Base-by-base conservation (phyloP, 2,329 filamentous ascomycete genomes). In the Pseudogymnoascus sp. region DNA sequence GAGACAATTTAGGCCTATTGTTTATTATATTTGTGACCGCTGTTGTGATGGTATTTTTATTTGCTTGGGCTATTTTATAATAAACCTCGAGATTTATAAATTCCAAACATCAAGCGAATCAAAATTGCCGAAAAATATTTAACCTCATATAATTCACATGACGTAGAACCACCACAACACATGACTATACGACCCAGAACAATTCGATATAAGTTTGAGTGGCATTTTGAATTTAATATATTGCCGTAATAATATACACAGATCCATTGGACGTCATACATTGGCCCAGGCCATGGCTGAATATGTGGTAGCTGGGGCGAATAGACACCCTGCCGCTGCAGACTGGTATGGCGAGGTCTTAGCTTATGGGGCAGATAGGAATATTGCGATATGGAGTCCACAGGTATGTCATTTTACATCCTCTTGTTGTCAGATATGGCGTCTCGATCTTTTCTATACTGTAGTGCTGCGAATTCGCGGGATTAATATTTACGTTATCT, bases 351-450 rank as follows among this genome's bases (percentile, higher is more conserved):
- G 77, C 18, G 78, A 82, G 67, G 74, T 92, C 50, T 80, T 99
- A 62, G 95, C 92, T 31, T 99, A 91, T 78, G 95, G 95, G 34
- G 89, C 93, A 7, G 91, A 96, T 75, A 87, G 88, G 69, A 95
- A 95, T 76, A 83, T 99, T 69, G 93, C 92, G 46, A 73, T 97
- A 42, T 99, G 95, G 95, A 81, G 86, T 73, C 92, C 92, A 63
- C 76, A 82, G 73, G 90, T 93, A 81, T 76, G 86, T 78, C 23
- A 18, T 50, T 62, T 56, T 23, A 23, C 14, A 18, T 62, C 6
- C 23, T 59, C 4, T 21, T 21, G n/a, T 8, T 14, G 18, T 46
- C 42, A 34, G 18, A n/a, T 23, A 25, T 62, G 23, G 28, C 5
- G 36, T 50, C 18, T 34, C 28, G n/a, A 56, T 56, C 3, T 34